Base-by-base conservation (phyloP, 129 eudicot species). In the Centrapalus pauciflorus region DNA sequence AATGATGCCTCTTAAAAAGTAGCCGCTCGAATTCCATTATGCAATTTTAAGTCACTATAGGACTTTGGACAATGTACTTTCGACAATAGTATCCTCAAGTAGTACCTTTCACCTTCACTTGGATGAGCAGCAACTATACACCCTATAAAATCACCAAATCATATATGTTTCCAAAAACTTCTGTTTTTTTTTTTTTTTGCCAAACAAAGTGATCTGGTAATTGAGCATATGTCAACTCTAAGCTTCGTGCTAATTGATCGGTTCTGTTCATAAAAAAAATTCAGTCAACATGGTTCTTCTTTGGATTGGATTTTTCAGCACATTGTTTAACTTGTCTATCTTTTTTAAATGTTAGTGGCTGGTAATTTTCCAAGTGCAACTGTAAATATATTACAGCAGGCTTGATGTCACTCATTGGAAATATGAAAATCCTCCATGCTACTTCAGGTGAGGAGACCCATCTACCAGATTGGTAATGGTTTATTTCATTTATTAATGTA, bases 61-160 rank as follows among this genome's bases (percentile, higher is more conserved):
- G 41, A 58, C 5, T 30, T 58, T 3, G 27, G 64, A 17, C n/a
- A 14, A 5, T 26, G 3, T 0, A 34, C 26, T 9, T 60, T 60
- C 4, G 66, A 60, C 1, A 60, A 8, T 7, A 60, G 32, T 7
- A 34, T 34, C 1, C 66, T 34, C 1, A 33, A 16, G 14, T 33
- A 60, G 17, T 60, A 60, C 7, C 66, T 17, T 32, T 59, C 66
- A 3, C 66, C 66, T 16, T 59, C 66, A 34, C 17, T 59, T 33
- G 66, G 66, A 33, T 59, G 66, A 9, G 48, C 48, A 17, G 20
- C 5, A 19, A 33, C 48, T 2, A 59, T 59, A 11, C 48, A 17
- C 2, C 65, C 46, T 2, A 33, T 11, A 0, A 48, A 33, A 9
- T 33, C 46, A 2, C 45, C 48, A 7, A 0, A 7, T 33, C 19